A percentile compares a stretch with the other conserved stretches of the same genome.
Conservation (phyloP, 179 eudicot genomes). For the Nepenthes alata region DNA sequence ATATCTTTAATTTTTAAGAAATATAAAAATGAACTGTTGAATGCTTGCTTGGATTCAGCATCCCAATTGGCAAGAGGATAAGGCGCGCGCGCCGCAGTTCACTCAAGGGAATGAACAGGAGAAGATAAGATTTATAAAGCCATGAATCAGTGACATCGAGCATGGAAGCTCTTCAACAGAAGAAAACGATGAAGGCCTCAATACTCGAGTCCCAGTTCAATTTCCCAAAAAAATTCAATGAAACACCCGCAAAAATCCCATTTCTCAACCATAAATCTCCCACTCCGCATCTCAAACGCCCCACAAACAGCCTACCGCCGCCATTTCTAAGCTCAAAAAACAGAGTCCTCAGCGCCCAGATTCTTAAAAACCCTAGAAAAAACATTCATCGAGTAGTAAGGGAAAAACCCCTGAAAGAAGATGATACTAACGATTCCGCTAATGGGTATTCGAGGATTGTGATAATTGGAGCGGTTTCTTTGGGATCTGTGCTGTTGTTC, state of each 20-base stretch:
- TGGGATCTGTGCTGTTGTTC: slow-evolving; percentile 33
- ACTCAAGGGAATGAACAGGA: too few relatives aligned
- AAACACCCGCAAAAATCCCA: slow-evolving; percentile 2
- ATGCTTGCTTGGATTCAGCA: too few relatives aligned
- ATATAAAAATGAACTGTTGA: too few relatives aligned
- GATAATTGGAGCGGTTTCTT: slow-evolving; percentile 31
- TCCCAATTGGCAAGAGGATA: too few relatives aligned
- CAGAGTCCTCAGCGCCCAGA: background rate
- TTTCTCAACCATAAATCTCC: background rate
- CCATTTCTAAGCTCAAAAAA: too few relatives aligned
- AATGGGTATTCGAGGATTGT: slow-evolving; percentile 3
- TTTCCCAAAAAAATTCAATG: background rate
- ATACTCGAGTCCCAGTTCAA: slow-evolving; percentile 1
- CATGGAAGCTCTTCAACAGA: too few relatives aligned
- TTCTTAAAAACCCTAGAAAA: background rate
- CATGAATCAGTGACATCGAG: too few relatives aligned
- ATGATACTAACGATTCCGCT: background rate
- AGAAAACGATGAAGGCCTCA: slow-evolving; percentile 1
- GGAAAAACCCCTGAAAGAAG: background rate
- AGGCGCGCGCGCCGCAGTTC: too few relatives aligned
- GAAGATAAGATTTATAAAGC: too few relatives aligned
- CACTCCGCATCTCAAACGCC: background rate
- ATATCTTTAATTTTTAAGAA: too few relatives aligned
- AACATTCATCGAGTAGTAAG: background rate
- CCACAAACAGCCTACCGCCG: too few relatives aligned